Evolutionary conservation across 305 asterid genomes (phyloP).

Genomic region (Plantago coronopus): DNA sequence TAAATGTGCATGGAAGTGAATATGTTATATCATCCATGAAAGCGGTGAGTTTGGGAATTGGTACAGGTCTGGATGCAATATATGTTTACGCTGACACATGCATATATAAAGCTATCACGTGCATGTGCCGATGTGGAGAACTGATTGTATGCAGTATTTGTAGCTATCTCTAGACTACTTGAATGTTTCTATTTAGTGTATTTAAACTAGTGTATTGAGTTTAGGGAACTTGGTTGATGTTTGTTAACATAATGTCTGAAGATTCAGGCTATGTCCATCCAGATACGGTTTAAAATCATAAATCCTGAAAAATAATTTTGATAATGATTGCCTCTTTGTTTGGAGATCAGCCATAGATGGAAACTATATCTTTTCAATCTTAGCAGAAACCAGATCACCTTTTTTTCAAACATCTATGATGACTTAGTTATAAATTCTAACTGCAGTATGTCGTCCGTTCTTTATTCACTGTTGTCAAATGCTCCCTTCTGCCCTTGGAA

Average conservation of each 20-base stretch:
- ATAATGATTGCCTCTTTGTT: too few relatives aligned
- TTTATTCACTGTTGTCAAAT: conserved; percentile 1
- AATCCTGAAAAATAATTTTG: too few relatives aligned
- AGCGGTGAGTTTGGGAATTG: conserved; percentile 53
- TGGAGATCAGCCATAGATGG: too few relatives aligned
- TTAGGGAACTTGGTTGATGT: conserved; percentile 3
- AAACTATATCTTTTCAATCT: too few relatives aligned
- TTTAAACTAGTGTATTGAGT: too few relatives aligned
- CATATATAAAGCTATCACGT: too few relatives aligned
- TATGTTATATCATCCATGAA: conserved; percentile 70
- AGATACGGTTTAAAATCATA: not conserved
- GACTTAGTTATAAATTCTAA: not conserved
- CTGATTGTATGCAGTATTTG: conserved; percentile 17
- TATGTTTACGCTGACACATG: too few relatives aligned
- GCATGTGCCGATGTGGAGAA: too few relatives aligned
- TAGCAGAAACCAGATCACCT: too few relatives aligned
- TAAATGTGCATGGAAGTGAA: conserved; percentile 67
- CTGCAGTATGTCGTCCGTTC: not conserved
- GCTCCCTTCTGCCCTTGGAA: conserved; percentile 9
- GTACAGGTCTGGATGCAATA: not conserved
- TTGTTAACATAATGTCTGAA: not conserved
- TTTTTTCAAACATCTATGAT: not conserved
- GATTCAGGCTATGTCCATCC: not conserved
- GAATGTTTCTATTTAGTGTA: too few relatives aligned
- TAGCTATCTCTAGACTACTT: not conserved